phyloP scores from a whole-genome alignment of 805 yeast genomes.

The Vanderwaltozyma yarrowii region DNA sequence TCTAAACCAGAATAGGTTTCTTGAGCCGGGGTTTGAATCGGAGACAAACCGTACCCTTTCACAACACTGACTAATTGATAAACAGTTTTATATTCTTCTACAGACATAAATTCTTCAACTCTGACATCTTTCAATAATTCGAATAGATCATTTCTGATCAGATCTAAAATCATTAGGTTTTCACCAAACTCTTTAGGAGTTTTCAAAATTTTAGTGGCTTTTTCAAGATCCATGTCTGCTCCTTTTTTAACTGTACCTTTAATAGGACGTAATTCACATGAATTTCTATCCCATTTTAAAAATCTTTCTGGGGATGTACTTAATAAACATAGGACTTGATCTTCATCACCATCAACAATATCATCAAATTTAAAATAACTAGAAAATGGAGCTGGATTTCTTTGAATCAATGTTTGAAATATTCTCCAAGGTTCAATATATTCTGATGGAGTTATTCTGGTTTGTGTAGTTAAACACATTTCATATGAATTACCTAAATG shows the following conservation, averaged over 20 bases:
- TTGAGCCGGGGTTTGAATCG: background rate
- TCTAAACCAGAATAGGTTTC: slow-evolving; percentile 58
- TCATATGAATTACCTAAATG: slow-evolving; percentile 88
- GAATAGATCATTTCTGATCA: slow-evolving; percentile 84
- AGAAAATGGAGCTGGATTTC: slow-evolving; percentile 90
- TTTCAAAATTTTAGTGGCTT: slow-evolving; percentile 55
- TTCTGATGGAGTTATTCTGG: slow-evolving; percentile 44
- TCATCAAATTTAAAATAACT: slow-evolving; percentile 57
- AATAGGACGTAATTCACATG: slow-evolving; percentile 83
- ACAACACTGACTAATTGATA: slow-evolving; percentile 89
- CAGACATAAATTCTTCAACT: slow-evolving; percentile 74
- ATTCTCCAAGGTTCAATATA: slow-evolving; percentile 60
- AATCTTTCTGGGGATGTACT: slow-evolving; percentile 96
- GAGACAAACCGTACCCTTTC: slow-evolving; percentile 40
- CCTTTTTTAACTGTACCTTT: slow-evolving; percentile 86
- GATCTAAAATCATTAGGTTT: slow-evolving; percentile 91
- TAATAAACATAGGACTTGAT: slow-evolving; percentile 38
- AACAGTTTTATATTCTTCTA: slow-evolving; percentile 87
- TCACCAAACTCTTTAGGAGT: slow-evolving; percentile 94
- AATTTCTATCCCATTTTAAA: slow-evolving; percentile 55
- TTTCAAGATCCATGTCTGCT: slow-evolving; percentile 39
- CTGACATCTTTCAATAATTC: slow-evolving; percentile 53
- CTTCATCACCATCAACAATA: slow-evolving; percentile 37
- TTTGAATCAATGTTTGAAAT: slow-evolving; percentile 56
- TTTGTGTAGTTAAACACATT: slow-evolving; percentile 75